Conservation (phyloP, 164 flowering plant genomes). For the Vitis amurensis region DNA sequence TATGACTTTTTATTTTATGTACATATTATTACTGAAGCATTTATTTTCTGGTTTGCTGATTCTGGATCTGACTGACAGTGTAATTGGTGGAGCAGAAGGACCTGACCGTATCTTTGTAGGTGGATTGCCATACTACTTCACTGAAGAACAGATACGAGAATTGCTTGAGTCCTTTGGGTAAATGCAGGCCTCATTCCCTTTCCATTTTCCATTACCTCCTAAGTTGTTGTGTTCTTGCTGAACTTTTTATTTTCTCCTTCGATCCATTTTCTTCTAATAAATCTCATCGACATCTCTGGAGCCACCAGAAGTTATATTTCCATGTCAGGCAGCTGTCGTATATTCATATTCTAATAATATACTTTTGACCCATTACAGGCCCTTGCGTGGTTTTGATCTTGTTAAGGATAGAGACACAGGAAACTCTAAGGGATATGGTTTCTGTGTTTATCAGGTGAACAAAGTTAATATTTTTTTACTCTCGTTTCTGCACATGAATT, state of each 20-base stretch:
- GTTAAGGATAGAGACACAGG: conserved; percentile 92
- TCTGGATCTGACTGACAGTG: conserved; percentile 33
- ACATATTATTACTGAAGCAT: neutral
- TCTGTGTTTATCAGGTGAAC: conserved; percentile 75
- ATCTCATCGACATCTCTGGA: neutral
- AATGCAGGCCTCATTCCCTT: too few species aligned
- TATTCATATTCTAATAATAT: conserved; percentile 7
- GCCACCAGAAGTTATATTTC: neutral
- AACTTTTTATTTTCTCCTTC: neutral
- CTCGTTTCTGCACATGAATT: neutral
- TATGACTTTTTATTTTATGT: neutral
- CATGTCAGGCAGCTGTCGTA: neutral
- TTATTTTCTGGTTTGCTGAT: conserved; percentile 7
- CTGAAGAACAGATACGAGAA: conserved; percentile 74
- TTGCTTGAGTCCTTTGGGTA: conserved; percentile 85
- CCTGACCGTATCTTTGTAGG: conserved; percentile 88
- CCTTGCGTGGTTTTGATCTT: conserved; percentile 78
- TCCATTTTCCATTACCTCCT: neutral
- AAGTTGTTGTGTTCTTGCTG: neutral
- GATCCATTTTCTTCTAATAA: neutral
- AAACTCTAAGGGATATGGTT: conserved; percentile 89
- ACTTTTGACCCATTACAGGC: conserved; percentile 35
- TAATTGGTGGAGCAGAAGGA: conserved; percentile 69
- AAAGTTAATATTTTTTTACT: neutral
- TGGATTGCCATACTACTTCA: conserved; percentile 81